Evolutionary conservation across 495 filamentous ascomycete species (phyloP), one percentile per base, ranked within the genome.

Genomic region (Tuber borchii): DNA sequence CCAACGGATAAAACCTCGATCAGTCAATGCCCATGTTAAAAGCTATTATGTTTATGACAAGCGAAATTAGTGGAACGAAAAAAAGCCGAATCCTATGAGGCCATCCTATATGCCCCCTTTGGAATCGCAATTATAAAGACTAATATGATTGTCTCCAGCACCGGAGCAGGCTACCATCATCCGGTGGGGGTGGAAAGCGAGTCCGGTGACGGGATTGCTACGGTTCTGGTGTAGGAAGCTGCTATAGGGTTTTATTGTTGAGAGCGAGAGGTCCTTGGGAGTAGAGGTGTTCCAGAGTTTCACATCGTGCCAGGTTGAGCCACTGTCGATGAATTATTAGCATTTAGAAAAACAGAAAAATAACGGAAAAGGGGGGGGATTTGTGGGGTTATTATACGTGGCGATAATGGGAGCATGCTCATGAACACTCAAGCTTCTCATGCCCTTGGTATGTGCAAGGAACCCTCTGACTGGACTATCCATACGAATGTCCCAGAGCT

Each of bases 341-440:
- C 75, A 78, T 48, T 46, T 31, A 10, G 14, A 56, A 48, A 43
- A 69, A 20, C 43, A 16, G 51, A 51, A 22, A 74, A 74, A 70
- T 14, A 74, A 73, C 14, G 10, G 26, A n/a, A 56, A 17, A 39
- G 34, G 26, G 16, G 3, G n/a, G 22, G 51, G 9, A 14, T 26
- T 61, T 26, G 40, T 40, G 69, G 70, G 68, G 10, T 70, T 46
- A 42, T 90, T 92, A 85, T 92, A 97, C 93, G 94, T 90, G 81
- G 93, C 93, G 86, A 98, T 97, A 10, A 99, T 94, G 43, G 95
- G 95, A 69, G 97, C 90, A 85, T 98, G 96, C 83, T 99, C 95
- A 84, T 99, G 95, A 39, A 95, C 93, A 82, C 92, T 94, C 76
- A 97, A 87, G 31, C 92, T 95, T 77, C 93, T 87, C 78, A 97